phyloP scores from a whole-genome alignment of 176 grass and related monocot species.

The Bromus sterilis region DNA sequence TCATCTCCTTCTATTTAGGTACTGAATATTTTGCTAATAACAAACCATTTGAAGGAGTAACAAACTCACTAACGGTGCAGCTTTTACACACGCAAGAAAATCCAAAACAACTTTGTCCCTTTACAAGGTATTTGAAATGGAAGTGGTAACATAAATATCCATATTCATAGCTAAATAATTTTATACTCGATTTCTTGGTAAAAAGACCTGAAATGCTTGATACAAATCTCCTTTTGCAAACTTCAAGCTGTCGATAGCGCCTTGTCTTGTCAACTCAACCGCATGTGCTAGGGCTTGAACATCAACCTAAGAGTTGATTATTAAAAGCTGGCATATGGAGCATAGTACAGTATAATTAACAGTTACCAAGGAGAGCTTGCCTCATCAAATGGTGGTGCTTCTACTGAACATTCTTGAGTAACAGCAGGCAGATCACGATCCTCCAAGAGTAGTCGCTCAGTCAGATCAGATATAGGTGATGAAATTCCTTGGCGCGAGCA shows the following conservation, averaged over 20 bases:
- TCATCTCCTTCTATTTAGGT: no score
- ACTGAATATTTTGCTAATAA: no score
- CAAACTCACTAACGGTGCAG: background rate
- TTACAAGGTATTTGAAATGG: background rate
- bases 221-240: conserved; percentile 93
- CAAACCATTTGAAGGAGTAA: background rate
- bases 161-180: background rate
- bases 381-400: conserved; percentile 94
- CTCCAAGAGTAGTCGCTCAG: conserved; percentile 74
- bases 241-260: conserved; percentile 91
- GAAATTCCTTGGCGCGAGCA: conserved; percentile 76
- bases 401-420: conserved; percentile 63
- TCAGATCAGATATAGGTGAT: conserved; percentile 91
- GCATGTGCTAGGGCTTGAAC: conserved; percentile 97
- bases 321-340: conserved; percentile 21
- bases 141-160: background rate
- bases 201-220: conserved; percentile 89
- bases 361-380: conserved; percentile 33
- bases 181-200: conserved; percentile 1
- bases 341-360: background rate
- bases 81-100: background rate
- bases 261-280: conserved; percentile 96
- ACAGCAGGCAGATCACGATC: conserved; percentile 76
- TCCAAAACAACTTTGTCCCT: background rate
- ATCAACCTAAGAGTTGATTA: conserved; percentile 70